phyloP scores from a whole-genome alignment of 108 stramenopile species.

The Cyclostephanos invisitatus region DNA sequence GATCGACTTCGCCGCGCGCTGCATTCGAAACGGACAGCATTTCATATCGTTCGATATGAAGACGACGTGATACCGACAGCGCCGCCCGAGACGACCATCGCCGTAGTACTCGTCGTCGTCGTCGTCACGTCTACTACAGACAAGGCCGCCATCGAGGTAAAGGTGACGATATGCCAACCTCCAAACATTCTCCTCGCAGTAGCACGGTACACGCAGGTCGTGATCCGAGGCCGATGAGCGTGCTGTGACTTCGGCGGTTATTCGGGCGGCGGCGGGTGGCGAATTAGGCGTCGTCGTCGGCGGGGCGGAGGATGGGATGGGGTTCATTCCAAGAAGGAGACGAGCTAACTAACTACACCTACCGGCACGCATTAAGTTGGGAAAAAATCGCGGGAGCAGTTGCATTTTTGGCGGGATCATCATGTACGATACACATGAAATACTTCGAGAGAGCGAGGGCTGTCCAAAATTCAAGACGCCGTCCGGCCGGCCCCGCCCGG shows the following conservation, averaged over 20 bases:
- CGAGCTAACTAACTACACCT: too few relatives aligned
- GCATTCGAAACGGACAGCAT: slow-evolving; percentile 78
- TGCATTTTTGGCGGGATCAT: too few relatives aligned
- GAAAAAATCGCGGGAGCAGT: too few relatives aligned
- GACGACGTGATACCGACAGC: slow-evolving; percentile 52
- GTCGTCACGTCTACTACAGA: too few relatives aligned
- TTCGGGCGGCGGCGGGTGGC: not conserved
- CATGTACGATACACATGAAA: too few relatives aligned
- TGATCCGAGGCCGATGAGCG: slow-evolving; percentile 54
- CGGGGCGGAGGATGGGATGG: too few relatives aligned
- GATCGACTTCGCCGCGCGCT: slow-evolving; percentile 45
- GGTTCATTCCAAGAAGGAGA: too few relatives aligned
- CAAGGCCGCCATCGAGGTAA: not conserved
- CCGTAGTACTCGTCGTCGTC: not conserved
- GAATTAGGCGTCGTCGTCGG: too few relatives aligned
- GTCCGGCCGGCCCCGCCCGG: too few relatives aligned
- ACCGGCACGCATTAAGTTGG: too few relatives aligned
- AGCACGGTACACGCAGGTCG: slow-evolving; percentile 75
- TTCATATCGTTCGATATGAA: slow-evolving; percentile 69
- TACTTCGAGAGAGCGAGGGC: too few relatives aligned
- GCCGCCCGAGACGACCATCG: not conserved
- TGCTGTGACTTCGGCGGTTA: slow-evolving; percentile 51
- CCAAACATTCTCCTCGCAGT: slow-evolving; percentile 91
- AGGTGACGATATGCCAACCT: slow-evolving; percentile 69
- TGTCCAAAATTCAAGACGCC: too few relatives aligned